Base-by-base conservation (phyloP, 306 rosid genomes). In the Prunus dulcis region DNA sequence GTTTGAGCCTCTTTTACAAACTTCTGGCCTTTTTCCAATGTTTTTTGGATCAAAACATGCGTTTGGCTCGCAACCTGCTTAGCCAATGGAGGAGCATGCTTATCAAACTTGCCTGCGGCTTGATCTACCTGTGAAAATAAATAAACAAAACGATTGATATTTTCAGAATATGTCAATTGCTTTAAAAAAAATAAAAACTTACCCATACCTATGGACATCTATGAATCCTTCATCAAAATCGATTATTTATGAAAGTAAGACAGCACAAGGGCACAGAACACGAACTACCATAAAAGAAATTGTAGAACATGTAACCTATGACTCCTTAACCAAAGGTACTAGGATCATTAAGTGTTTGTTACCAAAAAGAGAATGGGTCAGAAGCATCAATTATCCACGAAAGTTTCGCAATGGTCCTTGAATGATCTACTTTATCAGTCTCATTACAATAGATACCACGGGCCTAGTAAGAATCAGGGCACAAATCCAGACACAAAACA, bases 61-160 rank as follows among this genome's bases (percentile, higher is more conserved):
- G 85, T 12, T 64, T 46, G 61, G 69, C 64, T n/a, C 0, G 56
- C 91, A 46, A 84, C 80, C 23, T 79, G 80, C 84, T 89, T 92
- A 9, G 89, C 96, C 46, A 84, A 65, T 4, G 77, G 50, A 47
- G 98, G 97, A 56, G 97, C 88, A 71, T 87, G 88, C 79, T 85
- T 83, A 64, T 84, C 79, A 71, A 91, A 85, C 77, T 85, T 86
- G 57, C 75, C 47, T 2, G 80, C 73, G 7, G 84, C 91, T 72
- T 69, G 82, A 71, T 92, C 95, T 43, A 92, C 91, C 98, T 94
- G 86, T 62, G 18, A 41, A 65, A 64, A 62, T 0, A 18, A 17
- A 23, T 19, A 6, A 1, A 58, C 45, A 41, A 38, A 9, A 17
- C 12, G 38, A 41, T 32, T 38, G n/a, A 9, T 14, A 17, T 45